Conservation (phyloP, 805 yeast species). For the Schwanniomyces vanrijiae region DNA sequence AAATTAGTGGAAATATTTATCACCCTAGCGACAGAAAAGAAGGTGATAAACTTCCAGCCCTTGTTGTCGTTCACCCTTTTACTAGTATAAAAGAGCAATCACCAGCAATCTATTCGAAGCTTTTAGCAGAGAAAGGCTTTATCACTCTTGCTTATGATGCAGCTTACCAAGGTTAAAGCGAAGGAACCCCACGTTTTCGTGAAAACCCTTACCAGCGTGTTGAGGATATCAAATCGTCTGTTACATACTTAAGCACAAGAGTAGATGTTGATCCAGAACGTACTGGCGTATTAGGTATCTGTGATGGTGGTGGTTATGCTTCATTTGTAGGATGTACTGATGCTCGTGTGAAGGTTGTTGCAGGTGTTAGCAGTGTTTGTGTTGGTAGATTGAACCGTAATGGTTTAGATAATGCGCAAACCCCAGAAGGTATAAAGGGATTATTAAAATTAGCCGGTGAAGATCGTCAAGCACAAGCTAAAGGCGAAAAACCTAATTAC, state of each 20-base stretch:
- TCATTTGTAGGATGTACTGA: neutral
- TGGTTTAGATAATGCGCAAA: neutral
- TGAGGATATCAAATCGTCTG: neutral
- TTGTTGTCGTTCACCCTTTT: neutral
- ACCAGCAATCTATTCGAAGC: neutral
- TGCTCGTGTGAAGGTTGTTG: neutral
- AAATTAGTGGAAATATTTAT: too few relatives aligned
- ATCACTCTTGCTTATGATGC: conserved; percentile 2
- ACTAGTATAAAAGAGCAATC: conserved; percentile 1
- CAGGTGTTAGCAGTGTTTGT: neutral
- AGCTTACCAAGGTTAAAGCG: conserved; percentile 1
- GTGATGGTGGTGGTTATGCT: conserved; percentile 2
- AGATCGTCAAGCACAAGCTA: neutral
- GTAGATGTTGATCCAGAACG: neutral
- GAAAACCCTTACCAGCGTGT: neutral
- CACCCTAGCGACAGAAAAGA: too few relatives aligned
- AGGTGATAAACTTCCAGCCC: too few relatives aligned
- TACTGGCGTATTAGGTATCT: conserved; percentile 1
- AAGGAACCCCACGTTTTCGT: neutral
- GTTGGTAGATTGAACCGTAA: conserved; percentile 1
- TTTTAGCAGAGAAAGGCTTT: neutral
- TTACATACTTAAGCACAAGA: neutral
- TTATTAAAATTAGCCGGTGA: neutral
- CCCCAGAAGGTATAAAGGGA: neutral
- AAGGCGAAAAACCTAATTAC: neutral